Evolutionary conservation across 148 eudicot species (phyloP).

Genomic region (Amaranthus cruentus): DNA sequence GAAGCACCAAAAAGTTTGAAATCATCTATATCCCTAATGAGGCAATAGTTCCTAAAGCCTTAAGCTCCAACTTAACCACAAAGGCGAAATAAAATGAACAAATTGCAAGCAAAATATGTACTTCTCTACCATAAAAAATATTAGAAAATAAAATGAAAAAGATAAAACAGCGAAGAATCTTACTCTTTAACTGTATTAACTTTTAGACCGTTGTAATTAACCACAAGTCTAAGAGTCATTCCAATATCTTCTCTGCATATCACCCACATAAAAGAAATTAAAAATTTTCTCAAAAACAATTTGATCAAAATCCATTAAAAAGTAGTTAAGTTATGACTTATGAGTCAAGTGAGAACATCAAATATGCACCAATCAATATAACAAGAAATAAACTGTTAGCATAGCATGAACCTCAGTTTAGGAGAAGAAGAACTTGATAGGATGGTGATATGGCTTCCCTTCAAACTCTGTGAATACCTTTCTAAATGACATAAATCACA

Average conservation of each 20-base stretch:
- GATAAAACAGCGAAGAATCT: slow-evolving; percentile 23
- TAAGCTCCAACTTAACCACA: not conserved
- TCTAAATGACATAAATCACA: not conserved
- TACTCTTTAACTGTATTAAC: slow-evolving; percentile 75
- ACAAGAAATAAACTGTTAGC: not conserved
- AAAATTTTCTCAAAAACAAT: not conserved
- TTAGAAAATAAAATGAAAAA: not conserved
- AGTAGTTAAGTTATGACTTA: not conserved
- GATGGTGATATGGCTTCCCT: not conserved
- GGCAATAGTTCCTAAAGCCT: not conserved
- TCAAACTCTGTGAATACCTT: not conserved
- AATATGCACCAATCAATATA: not conserved
- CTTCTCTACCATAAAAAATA: not conserved
- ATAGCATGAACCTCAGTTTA: not conserved
- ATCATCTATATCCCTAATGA: not conserved
- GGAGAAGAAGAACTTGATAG: not conserved
- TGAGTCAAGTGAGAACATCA: not conserved
- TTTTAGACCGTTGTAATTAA: slow-evolving; percentile 82
- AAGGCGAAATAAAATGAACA: not conserved
- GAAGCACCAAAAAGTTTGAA: too few species aligned
- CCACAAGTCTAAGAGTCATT: slow-evolving; percentile 91
- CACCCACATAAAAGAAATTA: slow-evolving; percentile 9
- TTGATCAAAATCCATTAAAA: not conserved
- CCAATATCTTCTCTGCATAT: slow-evolving; percentile 80
- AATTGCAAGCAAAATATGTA: not conserved